Evolutionary conservation across 371 early-diverging fungal species (phyloP).

Genomic region (Mortierella sp.): DNA sequence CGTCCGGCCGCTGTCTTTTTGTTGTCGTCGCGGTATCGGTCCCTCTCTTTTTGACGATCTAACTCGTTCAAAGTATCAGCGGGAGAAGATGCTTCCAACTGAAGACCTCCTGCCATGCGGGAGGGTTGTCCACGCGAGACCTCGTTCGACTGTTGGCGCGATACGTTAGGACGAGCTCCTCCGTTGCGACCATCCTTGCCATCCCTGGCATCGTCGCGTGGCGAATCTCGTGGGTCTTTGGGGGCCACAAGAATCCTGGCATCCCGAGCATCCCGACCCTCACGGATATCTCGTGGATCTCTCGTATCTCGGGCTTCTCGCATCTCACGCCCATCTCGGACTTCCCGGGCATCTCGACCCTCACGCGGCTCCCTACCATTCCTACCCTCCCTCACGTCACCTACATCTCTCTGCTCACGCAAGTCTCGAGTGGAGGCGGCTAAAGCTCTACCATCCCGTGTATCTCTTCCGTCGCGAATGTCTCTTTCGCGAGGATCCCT

Average conservation of each 20-base stretch:
- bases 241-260: conserved; percentile 10
- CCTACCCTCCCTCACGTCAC: background rate
- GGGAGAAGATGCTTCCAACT: background rate
- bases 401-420: conserved; percentile 16
- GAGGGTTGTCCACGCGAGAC: background rate
- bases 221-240: conserved; percentile 22
- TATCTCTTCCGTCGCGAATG: conserved; percentile 30
- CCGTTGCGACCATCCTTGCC: conserved; percentile 9
- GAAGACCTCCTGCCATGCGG: background rate
- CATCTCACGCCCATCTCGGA: conserved; percentile 7
- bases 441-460: conserved; percentile 21
- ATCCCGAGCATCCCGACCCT: conserved; percentile 19
- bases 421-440: background rate
- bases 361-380: conserved; percentile 15
- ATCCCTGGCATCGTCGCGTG: conserved; percentile 15
- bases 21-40: conserved; percentile 30
- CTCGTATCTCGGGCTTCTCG: conserved; percentile 19
- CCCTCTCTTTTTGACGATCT: conserved; percentile 24
- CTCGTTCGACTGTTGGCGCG: background rate
- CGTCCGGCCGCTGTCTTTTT: conserved; percentile 3
- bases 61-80: background rate
- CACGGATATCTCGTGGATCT: conserved; percentile 29
- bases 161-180: background rate
- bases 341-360: conserved; percentile 17
- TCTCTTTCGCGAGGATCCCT: conserved; percentile 51